A percentile compares a stretch with the other conserved stretches of the same genome.
Evolutionary conservation across 352 stramenopile genomes (phyloP).

Genomic region (Phytophthora citrophthora): DNA sequence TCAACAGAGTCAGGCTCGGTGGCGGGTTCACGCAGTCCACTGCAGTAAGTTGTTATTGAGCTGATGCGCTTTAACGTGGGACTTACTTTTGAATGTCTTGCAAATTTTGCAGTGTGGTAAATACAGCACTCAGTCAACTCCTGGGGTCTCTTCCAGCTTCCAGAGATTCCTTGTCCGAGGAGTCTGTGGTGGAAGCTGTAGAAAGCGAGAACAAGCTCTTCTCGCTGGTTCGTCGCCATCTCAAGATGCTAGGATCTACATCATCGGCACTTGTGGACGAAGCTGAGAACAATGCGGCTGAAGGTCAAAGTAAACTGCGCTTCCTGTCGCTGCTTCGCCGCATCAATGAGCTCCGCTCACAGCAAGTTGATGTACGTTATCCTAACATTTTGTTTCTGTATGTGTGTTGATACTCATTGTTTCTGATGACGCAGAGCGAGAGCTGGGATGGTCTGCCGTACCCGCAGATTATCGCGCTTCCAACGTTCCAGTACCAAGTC

Average conservation of each 20-base stretch:
- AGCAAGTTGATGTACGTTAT: conserved; percentile 68
- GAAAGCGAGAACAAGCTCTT: conserved; percentile 39
- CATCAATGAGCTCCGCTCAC: conserved; percentile 85
- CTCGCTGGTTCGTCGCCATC: conserved; percentile 38
- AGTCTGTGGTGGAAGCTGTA: conserved; percentile 8
- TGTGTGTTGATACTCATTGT: conserved; percentile 7
- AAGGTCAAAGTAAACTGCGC: conserved; percentile 63
- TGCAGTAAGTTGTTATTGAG: conserved; percentile 15
- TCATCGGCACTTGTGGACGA: conserved; percentile 6
- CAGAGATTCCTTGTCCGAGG: conserved; percentile 3
- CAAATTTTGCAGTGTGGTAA: conserved; percentile 27
- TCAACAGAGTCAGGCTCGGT: conserved; percentile 8
- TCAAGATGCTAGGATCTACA: conserved; percentile 35
- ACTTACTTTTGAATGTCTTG: neutral
- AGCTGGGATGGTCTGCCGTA: conserved; percentile 82
- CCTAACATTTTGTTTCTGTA: neutral
- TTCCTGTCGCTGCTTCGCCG: conserved; percentile 80
- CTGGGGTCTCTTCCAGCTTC: conserved; percentile 24
- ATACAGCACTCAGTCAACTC: conserved; percentile 37
- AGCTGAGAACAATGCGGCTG: conserved; percentile 27
- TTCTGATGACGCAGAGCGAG: conserved; percentile 43
- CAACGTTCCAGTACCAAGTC: conserved; percentile 78
- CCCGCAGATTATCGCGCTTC: conserved; percentile 80
- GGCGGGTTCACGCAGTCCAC: conserved; percentile 1
- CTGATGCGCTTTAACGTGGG: neutral